Evolutionary conservation across 768 basidiomycete genomes (phyloP).

Genomic region (Leucocoprinus birnbaumii): DNA sequence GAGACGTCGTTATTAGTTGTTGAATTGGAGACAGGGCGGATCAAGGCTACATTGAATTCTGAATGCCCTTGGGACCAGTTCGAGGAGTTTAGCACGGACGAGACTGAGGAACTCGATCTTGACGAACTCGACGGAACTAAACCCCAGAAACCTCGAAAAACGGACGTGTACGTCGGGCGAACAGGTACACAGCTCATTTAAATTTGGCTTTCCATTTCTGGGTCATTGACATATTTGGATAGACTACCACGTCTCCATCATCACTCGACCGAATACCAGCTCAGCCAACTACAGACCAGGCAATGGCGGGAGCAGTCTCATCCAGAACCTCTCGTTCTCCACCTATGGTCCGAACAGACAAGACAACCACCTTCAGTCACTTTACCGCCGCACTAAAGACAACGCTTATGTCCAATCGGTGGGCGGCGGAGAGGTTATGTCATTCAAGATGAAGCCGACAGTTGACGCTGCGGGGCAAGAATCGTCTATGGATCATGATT

Average conservation of each 20-base stretch:
- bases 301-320: slow-evolving; percentile 19
- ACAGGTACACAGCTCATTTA: slow-evolving; percentile 41
- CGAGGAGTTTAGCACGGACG: slow-evolving; percentile 46
- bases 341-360: slow-evolving; percentile 92
- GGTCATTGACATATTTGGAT: slow-evolving; percentile 3
- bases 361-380: slow-evolving; percentile 67
- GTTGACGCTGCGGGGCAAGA: slow-evolving; percentile 15
- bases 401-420: slow-evolving; percentile 78
- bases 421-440: slow-evolving; percentile 75
- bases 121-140: slow-evolving; percentile 44
- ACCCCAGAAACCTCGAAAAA: slow-evolving; percentile 31
- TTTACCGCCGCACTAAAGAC: slow-evolving; percentile 78
- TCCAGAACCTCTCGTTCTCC: slow-evolving; percentile 87
- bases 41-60: slow-evolving; percentile 71
- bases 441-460: slow-evolving; percentile 50
- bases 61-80: slow-evolving; percentile 79
- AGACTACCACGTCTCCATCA: slow-evolving; percentile 92
- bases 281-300: slow-evolving; percentile 17
- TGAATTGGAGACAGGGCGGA: slow-evolving; percentile 75
- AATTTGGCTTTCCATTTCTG: too few species aligned
- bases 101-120: slow-evolving; percentile 36
- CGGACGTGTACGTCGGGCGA: slow-evolving; percentile 49
- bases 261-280: slow-evolving; percentile 43
- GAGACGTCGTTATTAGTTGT: slow-evolving; percentile 78
- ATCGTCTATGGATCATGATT: slow-evolving; percentile 27